These are phyloP conservation scores for Mycosarcoma maydis DNA, from an alignment of 1,284 basidiomycete genomes.

Conservation along the genomic window DNA sequence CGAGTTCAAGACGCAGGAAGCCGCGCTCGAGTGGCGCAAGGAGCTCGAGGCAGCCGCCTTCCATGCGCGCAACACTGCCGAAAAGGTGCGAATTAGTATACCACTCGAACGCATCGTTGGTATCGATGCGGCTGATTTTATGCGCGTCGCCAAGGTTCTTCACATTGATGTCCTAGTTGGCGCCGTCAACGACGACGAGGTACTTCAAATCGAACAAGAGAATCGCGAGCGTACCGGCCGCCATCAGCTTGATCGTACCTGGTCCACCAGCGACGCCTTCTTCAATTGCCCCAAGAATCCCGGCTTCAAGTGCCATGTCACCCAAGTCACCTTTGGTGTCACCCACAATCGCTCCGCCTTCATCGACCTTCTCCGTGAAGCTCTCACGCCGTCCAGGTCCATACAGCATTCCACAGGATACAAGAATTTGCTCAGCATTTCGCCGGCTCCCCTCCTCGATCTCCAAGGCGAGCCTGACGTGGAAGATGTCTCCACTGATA, in stretches of 20 bases:
- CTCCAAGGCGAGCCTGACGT: conserved; percentile 18
- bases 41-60: conserved; percentile 54
- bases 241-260: conserved; percentile 23
- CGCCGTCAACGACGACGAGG: conserved; percentile 17
- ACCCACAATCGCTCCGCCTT: conserved; percentile 29
- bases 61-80: conserved; percentile 45
- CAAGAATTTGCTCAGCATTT: conserved; percentile 8
- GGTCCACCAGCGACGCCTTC: conserved; percentile 19
- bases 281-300: conserved; percentile 37
- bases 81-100: conserved; percentile 53
- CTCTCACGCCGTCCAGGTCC: conserved; percentile 9
- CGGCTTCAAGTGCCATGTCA: conserved; percentile 34
- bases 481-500: conserved; percentile 6
- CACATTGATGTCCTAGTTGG: conserved; percentile 34
- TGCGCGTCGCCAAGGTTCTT: conserved; percentile 48
- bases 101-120: conserved; percentile 53
- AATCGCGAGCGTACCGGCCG: conserved; percentile 12
- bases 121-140: conserved; percentile 27
- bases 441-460: conserved; percentile 36
- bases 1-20: conserved; percentile 61
- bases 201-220: neutral
- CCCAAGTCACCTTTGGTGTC: conserved; percentile 32
- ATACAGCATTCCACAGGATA: conserved; percentile 3
- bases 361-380: conserved; percentile 26
- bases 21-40: conserved; percentile 50